A percentile compares a stretch with the other conserved stretches of the same genome.
Evolutionary conservation across 139 green algal species (phyloP).

Genomic region (Chlamydomonas applanata): DNA sequence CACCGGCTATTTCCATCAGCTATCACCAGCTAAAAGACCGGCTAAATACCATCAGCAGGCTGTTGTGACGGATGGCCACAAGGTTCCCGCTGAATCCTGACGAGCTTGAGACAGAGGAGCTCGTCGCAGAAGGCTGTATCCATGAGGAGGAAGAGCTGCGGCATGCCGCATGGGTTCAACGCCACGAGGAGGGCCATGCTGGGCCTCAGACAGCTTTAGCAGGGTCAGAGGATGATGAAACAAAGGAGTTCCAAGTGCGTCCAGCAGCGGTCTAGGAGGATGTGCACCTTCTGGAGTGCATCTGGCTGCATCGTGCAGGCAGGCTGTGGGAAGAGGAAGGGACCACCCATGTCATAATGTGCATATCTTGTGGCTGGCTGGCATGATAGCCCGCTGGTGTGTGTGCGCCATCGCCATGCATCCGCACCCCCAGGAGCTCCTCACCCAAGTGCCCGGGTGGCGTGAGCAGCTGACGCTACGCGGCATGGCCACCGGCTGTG

Average conservation of each 20-base stretch:
- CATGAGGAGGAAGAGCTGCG: not conserved
- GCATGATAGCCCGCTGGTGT: not conserved
- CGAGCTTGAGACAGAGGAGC: constrained; percentile 10
- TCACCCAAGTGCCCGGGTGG: constrained; percentile 4
- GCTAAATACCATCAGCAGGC: too few species aligned
- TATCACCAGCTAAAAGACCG: too few species aligned
- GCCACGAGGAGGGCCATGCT: not conserved
- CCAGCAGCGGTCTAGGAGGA: too few species aligned
- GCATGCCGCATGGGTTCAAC: not conserved
- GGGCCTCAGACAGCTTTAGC: too few species aligned
- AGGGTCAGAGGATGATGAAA: not conserved
- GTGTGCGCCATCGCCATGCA: not conserved
- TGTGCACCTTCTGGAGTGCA: too few species aligned
- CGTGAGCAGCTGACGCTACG: not conserved
- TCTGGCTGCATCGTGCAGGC: too few species aligned
- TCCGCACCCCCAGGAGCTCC: not conserved
- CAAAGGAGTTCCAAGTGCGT: not conserved
- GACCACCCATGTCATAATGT: too few species aligned
- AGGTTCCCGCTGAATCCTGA: not conserved
- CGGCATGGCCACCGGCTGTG: not conserved
- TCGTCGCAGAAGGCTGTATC: not conserved
- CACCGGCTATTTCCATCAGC: too few species aligned
- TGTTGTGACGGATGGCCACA: too few species aligned
- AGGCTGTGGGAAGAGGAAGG: too few species aligned
- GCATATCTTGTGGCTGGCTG: too few species aligned